phyloP scores from a whole-genome alignment of 305 asterid species.

The Fraxinus albicans region DNA sequence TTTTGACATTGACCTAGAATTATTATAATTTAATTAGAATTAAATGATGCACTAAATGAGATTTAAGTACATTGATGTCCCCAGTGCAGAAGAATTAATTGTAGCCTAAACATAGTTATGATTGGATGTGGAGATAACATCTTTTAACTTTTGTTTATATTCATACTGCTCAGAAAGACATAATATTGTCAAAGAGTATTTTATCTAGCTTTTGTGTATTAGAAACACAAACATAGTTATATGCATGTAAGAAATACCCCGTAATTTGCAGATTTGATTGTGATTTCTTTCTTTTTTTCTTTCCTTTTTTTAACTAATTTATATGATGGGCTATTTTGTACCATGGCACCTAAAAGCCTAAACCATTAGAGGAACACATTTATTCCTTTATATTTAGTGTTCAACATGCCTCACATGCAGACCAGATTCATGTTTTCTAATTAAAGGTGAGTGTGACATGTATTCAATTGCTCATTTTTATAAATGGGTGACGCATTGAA shows the following conservation, averaged over 20 bases:
- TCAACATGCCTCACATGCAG: background rate
- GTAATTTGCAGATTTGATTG: background rate
- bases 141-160: background rate
- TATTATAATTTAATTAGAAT: background rate
- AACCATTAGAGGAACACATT: background rate
- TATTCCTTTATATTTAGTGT: background rate
- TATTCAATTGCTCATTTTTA: background rate
- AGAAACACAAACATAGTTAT: background rate
- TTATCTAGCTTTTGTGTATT: background rate
- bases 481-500: background rate
- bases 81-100: background rate
- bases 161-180: background rate
- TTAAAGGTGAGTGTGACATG: background rate
- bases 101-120: background rate
- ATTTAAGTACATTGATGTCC: constrained; percentile 1
- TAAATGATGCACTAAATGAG: constrained; percentile 7
- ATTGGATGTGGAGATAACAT: constrained; percentile 1
- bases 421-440: background rate
- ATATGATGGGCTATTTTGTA: background rate
- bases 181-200: background rate
- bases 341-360: background rate
- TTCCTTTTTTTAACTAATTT: background rate
- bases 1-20: background rate
- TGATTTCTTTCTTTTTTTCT: background rate
- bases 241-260: background rate